These are phyloP conservation scores for Scalesia atractyloides DNA, from an alignment of 129 eudicot genomes.

Conservation along the genomic window DNA sequence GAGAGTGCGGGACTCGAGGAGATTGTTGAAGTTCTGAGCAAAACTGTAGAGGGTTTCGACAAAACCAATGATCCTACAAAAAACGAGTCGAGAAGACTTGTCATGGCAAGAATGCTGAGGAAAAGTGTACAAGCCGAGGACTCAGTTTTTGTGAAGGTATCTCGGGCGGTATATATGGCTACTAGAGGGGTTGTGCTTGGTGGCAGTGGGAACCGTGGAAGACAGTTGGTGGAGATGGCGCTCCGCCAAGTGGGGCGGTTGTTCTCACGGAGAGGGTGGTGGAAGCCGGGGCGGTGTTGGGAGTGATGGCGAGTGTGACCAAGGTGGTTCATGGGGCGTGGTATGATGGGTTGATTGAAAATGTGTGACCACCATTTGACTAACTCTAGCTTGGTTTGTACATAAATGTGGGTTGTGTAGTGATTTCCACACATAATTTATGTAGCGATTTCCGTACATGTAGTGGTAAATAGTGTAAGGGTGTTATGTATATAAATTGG, in stretches of 20 bases:
- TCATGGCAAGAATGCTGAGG: constrained; percentile 64
- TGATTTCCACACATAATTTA: constrained; percentile 29
- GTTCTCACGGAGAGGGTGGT: constrained; percentile 50
- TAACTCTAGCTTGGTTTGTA: constrained; percentile 21
- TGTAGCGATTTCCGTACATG: constrained; percentile 22
- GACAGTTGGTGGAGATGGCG: constrained; percentile 55
- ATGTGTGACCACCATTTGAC: constrained; percentile 29
- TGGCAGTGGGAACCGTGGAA: constrained; percentile 59
- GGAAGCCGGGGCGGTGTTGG: constrained; percentile 61
- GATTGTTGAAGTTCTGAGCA: constrained; percentile 51
- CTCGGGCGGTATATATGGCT: constrained; percentile 73
- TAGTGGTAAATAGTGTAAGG: constrained; percentile 26
- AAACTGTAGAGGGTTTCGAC: constrained; percentile 37
- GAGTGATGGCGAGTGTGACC: constrained; percentile 62
- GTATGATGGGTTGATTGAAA: constrained; percentile 55
- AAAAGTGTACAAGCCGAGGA: constrained; percentile 87
- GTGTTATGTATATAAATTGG: constrained; percentile 31
- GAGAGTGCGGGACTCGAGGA: constrained; percentile 71
- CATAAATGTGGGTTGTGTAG: constrained; percentile 27
- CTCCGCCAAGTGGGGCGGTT: constrained; percentile 71
- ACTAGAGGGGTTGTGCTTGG: constrained; percentile 74
- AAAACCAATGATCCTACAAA: constrained; percentile 30
- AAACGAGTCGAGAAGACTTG: constrained; percentile 47
- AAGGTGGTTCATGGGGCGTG: constrained; percentile 72
- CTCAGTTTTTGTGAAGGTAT: constrained; percentile 58